phyloP scores from a whole-genome alignment of 78 protist species.

The Dictyostelium purpureum region DNA sequence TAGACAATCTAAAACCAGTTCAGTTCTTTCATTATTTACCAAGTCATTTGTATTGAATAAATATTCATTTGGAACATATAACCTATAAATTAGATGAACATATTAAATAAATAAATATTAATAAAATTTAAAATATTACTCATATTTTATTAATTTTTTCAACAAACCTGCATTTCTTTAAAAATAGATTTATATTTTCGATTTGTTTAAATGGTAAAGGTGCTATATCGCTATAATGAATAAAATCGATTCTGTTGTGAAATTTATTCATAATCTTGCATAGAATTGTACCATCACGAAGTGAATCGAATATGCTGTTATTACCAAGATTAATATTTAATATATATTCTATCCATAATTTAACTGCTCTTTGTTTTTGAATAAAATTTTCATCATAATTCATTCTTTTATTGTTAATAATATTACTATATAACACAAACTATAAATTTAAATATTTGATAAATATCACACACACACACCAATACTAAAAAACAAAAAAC shows the following conservation, averaged over 20 bases:
- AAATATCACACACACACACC: too few species aligned
- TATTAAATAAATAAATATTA: background rate
- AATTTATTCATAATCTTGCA: constrained; percentile 44
- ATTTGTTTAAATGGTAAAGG: constrained; percentile 28
- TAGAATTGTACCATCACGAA: constrained; percentile 52
- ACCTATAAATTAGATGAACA: background rate
- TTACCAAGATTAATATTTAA: constrained; percentile 7
- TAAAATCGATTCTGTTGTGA: constrained; percentile 40
- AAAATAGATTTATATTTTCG: constrained; percentile 47
- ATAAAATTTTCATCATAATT: background rate
- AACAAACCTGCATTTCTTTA: constrained; percentile 70
- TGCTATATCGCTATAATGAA: constrained; percentile 51
- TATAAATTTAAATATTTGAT: background rate
- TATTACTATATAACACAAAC: background rate
- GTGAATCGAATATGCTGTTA: constrained; percentile 7
- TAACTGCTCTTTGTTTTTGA: constrained; percentile 11
- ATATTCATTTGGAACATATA: constrained; percentile 48
- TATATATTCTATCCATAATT: constrained; percentile 25
- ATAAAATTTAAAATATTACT: background rate
- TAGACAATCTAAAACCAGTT: constrained; percentile 18
- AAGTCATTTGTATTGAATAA: constrained; percentile 38
- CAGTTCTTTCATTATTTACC: constrained; percentile 6
- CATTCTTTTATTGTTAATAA: background rate
- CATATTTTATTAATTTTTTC: background rate
- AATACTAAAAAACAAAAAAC: background rate